Evolutionary conservation across 2,329 filamentous ascomycete genomes (phyloP), one percentile per base, ranked within the genome.

Genomic region (Capronia americana): DNA sequence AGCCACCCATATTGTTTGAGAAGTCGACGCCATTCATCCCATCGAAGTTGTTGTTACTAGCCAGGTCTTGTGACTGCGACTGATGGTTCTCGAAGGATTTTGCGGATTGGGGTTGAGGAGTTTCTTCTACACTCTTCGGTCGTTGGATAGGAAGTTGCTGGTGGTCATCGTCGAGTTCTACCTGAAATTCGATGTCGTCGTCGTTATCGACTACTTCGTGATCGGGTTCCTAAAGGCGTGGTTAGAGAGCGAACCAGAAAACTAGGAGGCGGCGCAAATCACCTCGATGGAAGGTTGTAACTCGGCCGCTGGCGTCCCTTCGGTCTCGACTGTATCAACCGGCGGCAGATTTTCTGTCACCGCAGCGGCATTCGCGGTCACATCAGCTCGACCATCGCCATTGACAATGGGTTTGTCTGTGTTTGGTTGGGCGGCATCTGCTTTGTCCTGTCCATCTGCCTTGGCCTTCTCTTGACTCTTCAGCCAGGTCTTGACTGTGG

Each of bases 391-490:
- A 30, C 30, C 48, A 41, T 61, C 59, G 5, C 38, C 62, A 30
- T 67, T 65, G 23, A 58, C 26, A 32, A n/a, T 38, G 6, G 55
- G 56, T 34, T 64, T 54, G 7, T 60, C 57, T 8, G 46, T 14
- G 11, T 56, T 48, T 38, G 61, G 20, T 34, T 54, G 51, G 23
- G 26, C n/a, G 14, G 70, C 51, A 34, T 76, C 74, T 51, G 79
- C 76, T 57, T 75, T 73, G 62, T 79, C 77, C 59, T 86, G 84
- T 51, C 83, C 83, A 58, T 87, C 86, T 73, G 93, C 90, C 69
- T 91, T 87, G 79, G 96, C 96, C 84, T 96, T 96, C 78, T 96
- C 91, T 72, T 93, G 91, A 0, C 90, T 96, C 74, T 93, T 91
- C 57, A 99, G 80, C 75, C 96, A 99, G 12, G 95, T 92, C 72